phyloP scores from a whole-genome alignment of 805 yeast genomes.

The Starmera dryadoides region DNA sequence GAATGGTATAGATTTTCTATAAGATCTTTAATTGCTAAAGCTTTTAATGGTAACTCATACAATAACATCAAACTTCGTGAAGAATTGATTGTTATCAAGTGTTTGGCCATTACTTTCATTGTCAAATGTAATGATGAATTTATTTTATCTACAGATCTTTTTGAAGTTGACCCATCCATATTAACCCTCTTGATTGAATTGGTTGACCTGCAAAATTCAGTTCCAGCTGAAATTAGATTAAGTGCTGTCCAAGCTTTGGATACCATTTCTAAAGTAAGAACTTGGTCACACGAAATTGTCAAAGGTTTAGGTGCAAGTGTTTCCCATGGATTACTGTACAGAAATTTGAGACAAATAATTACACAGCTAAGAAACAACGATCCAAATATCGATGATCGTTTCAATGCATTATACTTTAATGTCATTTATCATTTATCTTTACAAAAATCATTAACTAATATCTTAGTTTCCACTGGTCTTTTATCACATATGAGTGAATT shows the following conservation, averaged over 20 bases:
- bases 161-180: conserved; percentile 67
- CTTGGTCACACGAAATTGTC: conserved; percentile 71
- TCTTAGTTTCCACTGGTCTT: conserved; percentile 70
- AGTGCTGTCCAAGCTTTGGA: conserved; percentile 64
- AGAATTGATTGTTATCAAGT: conserved; percentile 54
- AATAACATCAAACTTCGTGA: conserved; percentile 51
- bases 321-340: conserved; percentile 75
- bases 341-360: conserved; percentile 57
- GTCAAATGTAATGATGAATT: conserved; percentile 50
- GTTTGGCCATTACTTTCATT: conserved; percentile 59
- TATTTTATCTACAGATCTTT: conserved; percentile 54
- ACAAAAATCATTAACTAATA: conserved; percentile 44
- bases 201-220: conserved; percentile 55
- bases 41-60: conserved; percentile 52
- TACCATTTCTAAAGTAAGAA: conserved; percentile 56
- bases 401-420: conserved; percentile 43
- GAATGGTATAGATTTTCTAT: conserved; percentile 57
- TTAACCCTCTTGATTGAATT: conserved; percentile 65
- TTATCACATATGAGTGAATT: conserved; percentile 59
- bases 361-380: conserved; percentile 36
- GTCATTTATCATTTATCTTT: conserved; percentile 57
- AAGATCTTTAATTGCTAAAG: conserved; percentile 59
- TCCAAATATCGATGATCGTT: conserved; percentile 37
- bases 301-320: conserved; percentile 80
- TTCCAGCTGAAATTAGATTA: conserved; percentile 46